These are phyloP conservation scores for Syzygium grande DNA, from an alignment of 345 rosid species.

Conservation along the genomic window DNA sequence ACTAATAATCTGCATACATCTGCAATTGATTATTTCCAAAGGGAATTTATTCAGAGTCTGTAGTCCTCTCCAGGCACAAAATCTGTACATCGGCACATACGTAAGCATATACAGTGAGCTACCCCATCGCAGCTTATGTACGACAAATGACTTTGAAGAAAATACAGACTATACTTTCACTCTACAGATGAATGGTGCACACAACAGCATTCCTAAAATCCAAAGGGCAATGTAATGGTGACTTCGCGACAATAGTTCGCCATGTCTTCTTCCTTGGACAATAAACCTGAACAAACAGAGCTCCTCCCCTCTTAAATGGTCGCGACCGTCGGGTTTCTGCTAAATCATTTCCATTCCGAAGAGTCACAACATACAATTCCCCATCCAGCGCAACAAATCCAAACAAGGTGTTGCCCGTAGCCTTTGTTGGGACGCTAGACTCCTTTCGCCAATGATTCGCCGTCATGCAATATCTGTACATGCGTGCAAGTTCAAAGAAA, in stretches of 20 bases:
- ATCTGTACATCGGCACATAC: not conserved
- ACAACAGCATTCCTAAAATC: conserved; percentile 58
- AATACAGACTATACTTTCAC: not conserved
- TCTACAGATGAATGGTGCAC: conserved; percentile 61
- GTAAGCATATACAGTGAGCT: not conserved
- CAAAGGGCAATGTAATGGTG: conserved; percentile 39
- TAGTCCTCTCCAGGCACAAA: not conserved
- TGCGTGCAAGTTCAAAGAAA: not conserved
- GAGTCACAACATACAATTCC: conserved; percentile 61
- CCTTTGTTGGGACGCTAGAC: conserved; percentile 49
- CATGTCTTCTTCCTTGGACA: conserved; percentile 65
- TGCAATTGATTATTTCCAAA: not conserved
- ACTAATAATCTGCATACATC: not conserved
- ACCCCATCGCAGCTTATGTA: not conserved
- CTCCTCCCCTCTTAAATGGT: conserved; percentile 40
- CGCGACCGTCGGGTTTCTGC: conserved; percentile 32
- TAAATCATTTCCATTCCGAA: conserved; percentile 32
- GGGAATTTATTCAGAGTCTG: not conserved
- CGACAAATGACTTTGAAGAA: not conserved
- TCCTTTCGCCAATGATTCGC: conserved; percentile 60
- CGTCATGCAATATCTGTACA: conserved; percentile 56
- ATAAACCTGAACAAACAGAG: conserved; percentile 58
- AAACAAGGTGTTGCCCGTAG: conserved; percentile 22
- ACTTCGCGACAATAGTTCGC: conserved; percentile 47
- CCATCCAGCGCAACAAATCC: conserved; percentile 63